Evolutionary conservation across 2,329 filamentous ascomycete genomes (phyloP).

Genomic region (Allantophomopsis lycopodina): DNA sequence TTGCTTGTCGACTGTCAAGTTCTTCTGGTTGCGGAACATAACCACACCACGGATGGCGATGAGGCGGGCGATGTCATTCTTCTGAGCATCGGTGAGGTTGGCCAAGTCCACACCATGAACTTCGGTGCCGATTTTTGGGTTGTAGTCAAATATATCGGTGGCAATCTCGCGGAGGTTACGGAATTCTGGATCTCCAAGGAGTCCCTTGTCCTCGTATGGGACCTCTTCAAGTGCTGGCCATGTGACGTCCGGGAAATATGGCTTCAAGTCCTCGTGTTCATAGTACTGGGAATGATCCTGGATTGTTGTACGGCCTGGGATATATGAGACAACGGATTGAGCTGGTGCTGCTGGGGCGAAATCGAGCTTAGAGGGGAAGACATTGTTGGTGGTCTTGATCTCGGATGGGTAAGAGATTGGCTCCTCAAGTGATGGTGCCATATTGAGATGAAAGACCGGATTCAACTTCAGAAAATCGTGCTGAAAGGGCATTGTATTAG

Average conservation of each 20-base stretch:
- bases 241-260: conserved; percentile 34
- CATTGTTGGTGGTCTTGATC: background rate
- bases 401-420: background rate
- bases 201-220: conserved; percentile 36
- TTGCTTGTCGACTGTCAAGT: conserved; percentile 37
- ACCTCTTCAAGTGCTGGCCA: conserved; percentile 34
- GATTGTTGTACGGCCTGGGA: conserved; percentile 30
- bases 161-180: conserved; percentile 34
- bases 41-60: conserved; percentile 41
- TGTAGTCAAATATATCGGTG: conserved; percentile 39
- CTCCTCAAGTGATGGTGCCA: conserved; percentile 1
- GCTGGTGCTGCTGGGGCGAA: background rate
- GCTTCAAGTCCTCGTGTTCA: conserved; percentile 34
- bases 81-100: conserved; percentile 26
- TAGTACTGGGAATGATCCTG: conserved; percentile 31
- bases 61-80: conserved; percentile 34
- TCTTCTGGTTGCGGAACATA: conserved; percentile 40
- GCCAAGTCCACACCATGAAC: conserved; percentile 27
- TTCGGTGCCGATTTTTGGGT: conserved; percentile 23
- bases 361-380: background rate
- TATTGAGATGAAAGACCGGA: background rate
- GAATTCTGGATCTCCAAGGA: conserved; percentile 37
- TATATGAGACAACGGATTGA: conserved; percentile 5
- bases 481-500: too few species aligned
- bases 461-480: too few species aligned